Conservation (phyloP, 2,329 filamentous ascomycete species). For the Magnaporthiopsis rhizophila region DNA sequence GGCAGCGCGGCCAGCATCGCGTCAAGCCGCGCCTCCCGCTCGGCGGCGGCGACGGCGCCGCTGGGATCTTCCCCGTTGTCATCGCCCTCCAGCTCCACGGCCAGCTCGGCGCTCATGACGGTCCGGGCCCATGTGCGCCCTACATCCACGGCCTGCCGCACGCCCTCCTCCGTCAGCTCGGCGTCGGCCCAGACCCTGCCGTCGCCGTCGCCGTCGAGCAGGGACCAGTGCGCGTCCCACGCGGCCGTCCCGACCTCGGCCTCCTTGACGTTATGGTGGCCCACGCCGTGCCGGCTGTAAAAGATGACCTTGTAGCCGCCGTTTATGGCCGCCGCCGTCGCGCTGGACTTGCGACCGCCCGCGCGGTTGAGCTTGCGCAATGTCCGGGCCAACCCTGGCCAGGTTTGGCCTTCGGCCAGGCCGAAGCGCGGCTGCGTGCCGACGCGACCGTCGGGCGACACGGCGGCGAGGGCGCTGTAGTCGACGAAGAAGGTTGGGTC, state of each 20-base stretch:
- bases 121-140: conserved; percentile 39
- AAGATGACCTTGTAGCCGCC: conserved; percentile 43
- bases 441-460: not conserved
- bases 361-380: not conserved
- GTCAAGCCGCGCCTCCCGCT: not conserved
- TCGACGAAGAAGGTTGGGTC: conserved; percentile 42
- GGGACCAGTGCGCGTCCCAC: conserved; percentile 42
- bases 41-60: not conserved
- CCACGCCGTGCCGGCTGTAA: conserved; percentile 50
- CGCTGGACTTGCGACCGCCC: not conserved
- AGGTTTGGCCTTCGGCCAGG: not conserved
- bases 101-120: not conserved
- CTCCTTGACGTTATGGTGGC: conserved; percentile 40
- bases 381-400: not conserved
- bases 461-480: conserved; percentile 18
- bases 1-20: not conserved
- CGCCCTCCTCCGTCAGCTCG: conserved; percentile 42
- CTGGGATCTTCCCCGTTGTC: not conserved
- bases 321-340: not conserved
- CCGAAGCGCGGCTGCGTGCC: conserved; percentile 2
- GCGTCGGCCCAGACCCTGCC: conserved; percentile 31
- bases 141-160: conserved; percentile 43
- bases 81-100: not conserved
- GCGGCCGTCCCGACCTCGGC: conserved; percentile 46
- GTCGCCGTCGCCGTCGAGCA: conserved; percentile 28